A percentile compares a stretch with the other conserved stretches of the same genome.
Evolutionary conservation across 257 asterid species (phyloP).

Genomic region (Solanum pinnatisectum): DNA sequence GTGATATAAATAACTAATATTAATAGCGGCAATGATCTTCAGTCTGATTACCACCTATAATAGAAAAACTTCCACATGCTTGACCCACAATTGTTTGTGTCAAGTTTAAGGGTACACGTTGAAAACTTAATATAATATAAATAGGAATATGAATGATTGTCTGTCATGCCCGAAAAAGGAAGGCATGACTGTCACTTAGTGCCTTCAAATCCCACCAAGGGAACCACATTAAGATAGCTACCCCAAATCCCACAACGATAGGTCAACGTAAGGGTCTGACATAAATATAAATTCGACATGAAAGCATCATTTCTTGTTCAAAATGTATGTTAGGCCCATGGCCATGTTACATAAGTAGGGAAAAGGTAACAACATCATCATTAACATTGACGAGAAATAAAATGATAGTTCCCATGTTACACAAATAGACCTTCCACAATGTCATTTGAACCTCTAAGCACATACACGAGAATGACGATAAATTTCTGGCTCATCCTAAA

Average conservation of each 20-base stretch:
- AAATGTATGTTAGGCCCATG: background rate
- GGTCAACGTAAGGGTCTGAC: background rate
- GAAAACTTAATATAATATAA: background rate
- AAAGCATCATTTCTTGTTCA: background rate
- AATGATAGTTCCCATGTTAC: background rate
- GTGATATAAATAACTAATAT: background rate
- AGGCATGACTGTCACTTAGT: background rate
- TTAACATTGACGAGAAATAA: background rate
- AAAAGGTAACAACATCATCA: background rate
- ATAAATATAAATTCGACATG: background rate
- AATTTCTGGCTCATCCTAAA: too few relatives aligned
- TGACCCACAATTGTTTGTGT: background rate
- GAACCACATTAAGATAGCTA: background rate
- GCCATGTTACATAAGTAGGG: background rate
- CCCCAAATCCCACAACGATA: background rate
- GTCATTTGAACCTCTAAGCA: too few relatives aligned
- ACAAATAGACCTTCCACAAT: background rate
- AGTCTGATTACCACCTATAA: background rate
- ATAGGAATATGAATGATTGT: background rate
- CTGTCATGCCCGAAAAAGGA: background rate
- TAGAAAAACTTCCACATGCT: background rate
- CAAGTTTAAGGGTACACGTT: background rate
- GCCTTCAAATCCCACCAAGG: background rate
- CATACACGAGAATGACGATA: too few relatives aligned
- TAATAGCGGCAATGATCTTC: background rate